A percentile compares a stretch with the other conserved stretches of the same genome.
phyloP scores from a whole-genome alignment of 148 eudicot species.

The Cornus florida region DNA sequence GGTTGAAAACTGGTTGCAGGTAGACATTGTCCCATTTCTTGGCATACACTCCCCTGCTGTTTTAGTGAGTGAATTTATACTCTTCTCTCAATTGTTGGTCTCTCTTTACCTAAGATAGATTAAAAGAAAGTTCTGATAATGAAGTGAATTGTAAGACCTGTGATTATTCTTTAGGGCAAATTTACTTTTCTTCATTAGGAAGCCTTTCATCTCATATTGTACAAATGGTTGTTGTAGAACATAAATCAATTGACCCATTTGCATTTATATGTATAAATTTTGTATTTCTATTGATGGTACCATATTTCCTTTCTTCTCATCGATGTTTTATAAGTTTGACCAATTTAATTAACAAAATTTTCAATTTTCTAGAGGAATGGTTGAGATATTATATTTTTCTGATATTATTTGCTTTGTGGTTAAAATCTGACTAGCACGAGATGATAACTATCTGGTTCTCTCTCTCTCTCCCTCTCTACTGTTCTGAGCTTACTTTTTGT shows the following conservation, averaged over 20 bases:
- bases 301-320: background rate
- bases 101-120: slow-evolving; percentile 81
- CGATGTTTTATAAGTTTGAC: background rate
- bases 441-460: too few species aligned
- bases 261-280: slow-evolving; percentile 1
- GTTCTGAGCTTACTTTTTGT: too few species aligned
- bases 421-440: too few species aligned
- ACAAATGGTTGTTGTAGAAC: slow-evolving; percentile 48
- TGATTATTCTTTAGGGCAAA: slow-evolving; percentile 36
- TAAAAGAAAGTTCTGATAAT: slow-evolving; percentile 15
- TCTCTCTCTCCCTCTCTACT: too few species aligned
- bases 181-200: slow-evolving; percentile 33
- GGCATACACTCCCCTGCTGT: slow-evolving; percentile 90
- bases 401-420: too few species aligned
- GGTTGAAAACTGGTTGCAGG: slow-evolving; percentile 96
- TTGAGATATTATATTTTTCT: too few species aligned
- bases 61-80: slow-evolving; percentile 81
- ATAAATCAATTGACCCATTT: slow-evolving; percentile 12
- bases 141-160: slow-evolving; percentile 11
- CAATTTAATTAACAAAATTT: too few species aligned
- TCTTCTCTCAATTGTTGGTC: slow-evolving; percentile 83
- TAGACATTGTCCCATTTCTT: slow-evolving; percentile 93
- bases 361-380: too few species aligned
- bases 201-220: slow-evolving; percentile 48
- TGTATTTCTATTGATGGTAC: background rate